Base-by-base conservation (phyloP, 495 filamentous ascomycete genomes). In the Aspergillus ostianus region DNA sequence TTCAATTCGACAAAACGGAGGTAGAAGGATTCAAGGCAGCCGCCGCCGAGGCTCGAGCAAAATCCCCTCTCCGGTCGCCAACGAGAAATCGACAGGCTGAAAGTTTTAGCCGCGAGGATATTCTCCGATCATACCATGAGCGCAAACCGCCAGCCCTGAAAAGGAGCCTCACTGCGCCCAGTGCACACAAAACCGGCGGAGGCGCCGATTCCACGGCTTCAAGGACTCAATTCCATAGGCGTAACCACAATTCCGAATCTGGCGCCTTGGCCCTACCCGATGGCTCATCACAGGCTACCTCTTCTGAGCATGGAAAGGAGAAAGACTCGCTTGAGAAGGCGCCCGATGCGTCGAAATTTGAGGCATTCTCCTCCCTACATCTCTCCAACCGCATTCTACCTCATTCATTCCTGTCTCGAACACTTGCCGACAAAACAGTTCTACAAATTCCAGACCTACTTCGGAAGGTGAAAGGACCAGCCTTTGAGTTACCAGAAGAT, bases 401-500 rank as follows among this genome's bases (percentile, higher is more conserved):
- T 0, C 92, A 98, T 74, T 79, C 81, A 13, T 85, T 85, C 47
- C 75, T 99, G 23, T 85, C 85, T 12, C 86, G 92, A 45, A 89
- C 86, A 12, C 77, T 99, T 5, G 71, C 83, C 17, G 84, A 84
- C 30, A 97, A 94, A 70, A 90, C 85, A 51, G 80, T 87, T 13
- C 89, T 90, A 56, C 81, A 83, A 13, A 84, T 98, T 55, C 92
- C 95, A 2, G 88, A 93, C 58, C 82, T 98, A 19, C 80, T 99
- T 41, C 87, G 87, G 61, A 81, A 80, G 13, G 84, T 99, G 55
- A 93, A 91, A 71, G 84, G 84, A 0, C 95, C 93, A 0, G 80
- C 88, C n/a, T 99, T 89, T 69, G 84, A 90, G 27, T 82, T 92
- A 0, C 95, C 95, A 2, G 91, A 97, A 55, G 87, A 94, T 48